Evolutionary conservation across 2,329 filamentous ascomycete species (phyloP), one percentile per base, ranked within the genome.

Genomic region (Cordyceps fumosorosea): DNA sequence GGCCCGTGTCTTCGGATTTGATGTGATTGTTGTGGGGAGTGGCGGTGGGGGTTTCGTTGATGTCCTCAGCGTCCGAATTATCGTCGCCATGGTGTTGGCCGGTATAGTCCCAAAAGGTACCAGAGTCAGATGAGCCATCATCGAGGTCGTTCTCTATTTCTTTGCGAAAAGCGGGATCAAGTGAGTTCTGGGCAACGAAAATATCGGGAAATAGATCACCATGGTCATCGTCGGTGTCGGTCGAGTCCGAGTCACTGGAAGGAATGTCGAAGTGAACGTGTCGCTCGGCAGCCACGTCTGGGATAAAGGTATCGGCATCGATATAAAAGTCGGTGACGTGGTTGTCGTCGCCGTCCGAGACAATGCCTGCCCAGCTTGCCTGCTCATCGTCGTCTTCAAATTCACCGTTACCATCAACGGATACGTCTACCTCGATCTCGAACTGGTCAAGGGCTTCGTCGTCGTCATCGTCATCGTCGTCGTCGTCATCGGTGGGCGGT

Each of bases 201-300:
- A 93, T 86, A 70, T 92, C 86, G 1, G 89, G 88, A 65, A 91
- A 91, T 65, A 91, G 84, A 65, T 85, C 84, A 64, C 84, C 82
- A 52, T 81, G 75, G 65, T 86, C 82, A 63, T 86, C 82, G 63
- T 87, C 84, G 4, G 80, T 84, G 56, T 87, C 86, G 59, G 85
- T 86, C 3, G 83, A 84, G 64, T 87, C 83, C 60, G 83, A 89
- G 67, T 90, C 88, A 62, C 88, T 88, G 63, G 83, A 81, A 63
- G 86, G 82, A 47, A 88, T 80, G 59, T 87, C 82, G 69, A 95
- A 95, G 68, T 89, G 89, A 50, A 95, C 90, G 66, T 88, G 88
- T 63, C 89, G 85, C 65, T 82, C 78, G 11, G 74, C 65, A 44
- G 70, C 67, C 14, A 68, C 69, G 22, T 81, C 77, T 26, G 78